Conservation (phyloP, 208 protist species). For the Acanthamoeba lugdunensis region DNA sequence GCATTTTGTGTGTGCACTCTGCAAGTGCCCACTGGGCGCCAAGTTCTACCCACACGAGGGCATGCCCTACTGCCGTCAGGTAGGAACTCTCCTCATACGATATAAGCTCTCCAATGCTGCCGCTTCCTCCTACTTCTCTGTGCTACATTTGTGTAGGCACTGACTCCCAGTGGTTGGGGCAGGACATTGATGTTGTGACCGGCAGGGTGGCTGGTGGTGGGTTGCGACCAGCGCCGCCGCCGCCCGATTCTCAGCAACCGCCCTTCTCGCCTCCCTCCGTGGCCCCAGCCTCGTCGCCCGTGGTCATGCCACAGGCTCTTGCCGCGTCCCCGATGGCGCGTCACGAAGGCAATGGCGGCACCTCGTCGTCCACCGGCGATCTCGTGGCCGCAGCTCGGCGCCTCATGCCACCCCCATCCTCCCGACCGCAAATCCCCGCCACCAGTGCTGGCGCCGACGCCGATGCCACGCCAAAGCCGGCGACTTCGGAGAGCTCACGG, state of each 20-base stretch:
- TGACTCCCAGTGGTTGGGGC: neutral
- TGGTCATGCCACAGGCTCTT: neutral
- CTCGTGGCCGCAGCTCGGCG: neutral
- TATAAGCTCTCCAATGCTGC: too few relatives aligned
- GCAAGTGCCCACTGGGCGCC: conserved; percentile 6
- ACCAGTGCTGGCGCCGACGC: neutral
- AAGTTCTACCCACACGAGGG: conserved; percentile 32
- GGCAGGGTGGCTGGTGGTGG: neutral
- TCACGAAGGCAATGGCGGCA: neutral
- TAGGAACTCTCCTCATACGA: neutral
- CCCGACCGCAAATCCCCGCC: neutral
- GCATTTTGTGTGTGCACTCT: conserved; percentile 1
- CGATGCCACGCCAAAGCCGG: neutral
- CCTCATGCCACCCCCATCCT: neutral
- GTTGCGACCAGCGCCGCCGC: neutral
- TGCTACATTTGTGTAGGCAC: neutral
- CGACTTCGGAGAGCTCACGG: neutral
- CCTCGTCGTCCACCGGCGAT: neutral
- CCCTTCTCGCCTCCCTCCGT: neutral
- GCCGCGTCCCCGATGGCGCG: neutral
- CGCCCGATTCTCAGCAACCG: neutral
- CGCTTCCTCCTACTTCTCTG: too few relatives aligned
- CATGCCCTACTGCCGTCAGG: conserved; percentile 29
- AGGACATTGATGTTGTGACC: neutral
- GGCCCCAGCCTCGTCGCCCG: neutral